These are phyloP conservation scores for Aspergillus bridgeri DNA, from an alignment of 495 filamentous ascomycete genomes.

Conservation along the genomic window DNA sequence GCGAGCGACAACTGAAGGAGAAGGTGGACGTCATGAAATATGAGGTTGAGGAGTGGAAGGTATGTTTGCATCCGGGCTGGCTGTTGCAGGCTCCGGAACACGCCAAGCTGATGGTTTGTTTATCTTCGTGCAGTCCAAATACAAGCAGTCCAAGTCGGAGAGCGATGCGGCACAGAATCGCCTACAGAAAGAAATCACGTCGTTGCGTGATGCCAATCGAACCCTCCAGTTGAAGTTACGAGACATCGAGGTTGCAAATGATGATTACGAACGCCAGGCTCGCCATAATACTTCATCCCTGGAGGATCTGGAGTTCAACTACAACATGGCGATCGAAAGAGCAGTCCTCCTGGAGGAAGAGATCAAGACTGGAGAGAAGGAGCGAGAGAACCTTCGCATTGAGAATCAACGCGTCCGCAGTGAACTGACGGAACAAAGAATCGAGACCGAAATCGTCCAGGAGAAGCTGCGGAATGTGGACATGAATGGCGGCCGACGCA, in stretches of 20 bases:
- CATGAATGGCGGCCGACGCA: conserved; percentile 47
- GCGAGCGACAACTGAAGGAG: conserved; percentile 78
- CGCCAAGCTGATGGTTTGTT: neutral
- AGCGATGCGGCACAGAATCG: conserved; percentile 74
- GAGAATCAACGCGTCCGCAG: conserved; percentile 84
- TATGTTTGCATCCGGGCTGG: conserved; percentile 37
- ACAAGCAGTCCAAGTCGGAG: conserved; percentile 90
- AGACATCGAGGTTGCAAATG: conserved; percentile 96
- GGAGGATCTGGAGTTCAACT: conserved; percentile 96
- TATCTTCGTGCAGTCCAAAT: conserved; percentile 66
- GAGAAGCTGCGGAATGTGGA: conserved; percentile 80
- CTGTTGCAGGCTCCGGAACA: neutral
- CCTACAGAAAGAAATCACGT: conserved; percentile 94
- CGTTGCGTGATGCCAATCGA: conserved; percentile 77
- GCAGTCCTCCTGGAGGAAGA: conserved; percentile 93
- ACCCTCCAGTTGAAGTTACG: conserved; percentile 77
- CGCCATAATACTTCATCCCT: conserved; percentile 90
- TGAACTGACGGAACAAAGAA: conserved; percentile 86
- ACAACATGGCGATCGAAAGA: conserved; percentile 88
- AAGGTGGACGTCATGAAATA: conserved; percentile 80
- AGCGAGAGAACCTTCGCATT: conserved; percentile 82
- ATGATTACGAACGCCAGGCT: conserved; percentile 95
- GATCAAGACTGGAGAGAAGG: conserved; percentile 82
- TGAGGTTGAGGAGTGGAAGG: conserved; percentile 98
- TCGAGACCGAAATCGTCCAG: conserved; percentile 90